Evolutionary conservation across 1,284 basidiomycete species (phyloP), one percentile per base, ranked within the genome.

Genomic region (Cerioporus squamosus): DNA sequence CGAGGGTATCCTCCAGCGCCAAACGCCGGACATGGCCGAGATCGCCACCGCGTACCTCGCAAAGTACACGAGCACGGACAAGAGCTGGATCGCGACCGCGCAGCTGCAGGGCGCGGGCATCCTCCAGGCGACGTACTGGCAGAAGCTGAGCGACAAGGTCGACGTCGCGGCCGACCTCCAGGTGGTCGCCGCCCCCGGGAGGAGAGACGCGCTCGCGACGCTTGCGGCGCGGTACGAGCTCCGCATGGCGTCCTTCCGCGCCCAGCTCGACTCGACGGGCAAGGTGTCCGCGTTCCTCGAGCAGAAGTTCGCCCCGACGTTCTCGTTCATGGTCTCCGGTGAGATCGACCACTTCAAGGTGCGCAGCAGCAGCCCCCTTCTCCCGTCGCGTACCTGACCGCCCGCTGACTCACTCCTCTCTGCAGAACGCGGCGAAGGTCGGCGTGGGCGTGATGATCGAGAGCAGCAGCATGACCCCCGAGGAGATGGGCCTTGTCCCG

Each of bases 311-410:
- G 94, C 94, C 22, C 97, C 97, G 9, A 89, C 93, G 12, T 98
- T 99, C 71, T 88, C 94, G 5, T 96, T 99, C 83, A 79, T 97
- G 66, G 88, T 99, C 62, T 87, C 93, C 17, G 97, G 97, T 15
- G 97, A 99, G 82, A 95, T 99, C 66, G 97, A 99, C 75, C 97
- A 99, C 83, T 90, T 94, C 81, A 97, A 97, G 86, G 94, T 93
- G 66, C 67, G 81, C 71, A 18, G 45, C 20, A 67, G 81, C 71
- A 18, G 45, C 20, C 5, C 18, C 40, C n/a, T 42, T 40, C 22
- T 38, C 59, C 47, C 31, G 31, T 24, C 22, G 45, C 60, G n/a
- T 31, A 40, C 44, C 59, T 22, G 26, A 29, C 26, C n/a, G 26
- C 26, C 26, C 26, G 59, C 53, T 57, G 50, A 52, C 33, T 36